Conservation (phyloP, 2,329 filamentous ascomycete species). For the Colletotrichum sp. region DNA sequence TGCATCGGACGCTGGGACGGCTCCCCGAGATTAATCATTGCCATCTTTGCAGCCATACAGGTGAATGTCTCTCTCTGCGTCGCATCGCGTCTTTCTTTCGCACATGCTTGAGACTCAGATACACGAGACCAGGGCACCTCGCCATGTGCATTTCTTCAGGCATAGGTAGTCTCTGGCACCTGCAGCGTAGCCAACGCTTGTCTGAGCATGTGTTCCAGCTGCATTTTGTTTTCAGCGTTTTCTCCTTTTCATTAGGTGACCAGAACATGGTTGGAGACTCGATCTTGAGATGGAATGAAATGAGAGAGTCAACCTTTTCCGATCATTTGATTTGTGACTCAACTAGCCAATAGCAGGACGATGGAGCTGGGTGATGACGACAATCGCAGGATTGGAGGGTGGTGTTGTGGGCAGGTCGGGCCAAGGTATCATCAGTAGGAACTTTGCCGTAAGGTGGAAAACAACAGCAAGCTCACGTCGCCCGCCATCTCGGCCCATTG, state of each 20-base stretch:
- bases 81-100: not conserved
- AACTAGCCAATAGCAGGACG: not conserved
- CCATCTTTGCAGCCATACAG: not conserved
- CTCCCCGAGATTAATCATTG: not conserved
- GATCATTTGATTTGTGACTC: not conserved
- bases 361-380: constrained; percentile 4
- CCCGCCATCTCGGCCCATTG: not conserved
- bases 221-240: not conserved
- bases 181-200: not conserved
- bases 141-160: not conserved
- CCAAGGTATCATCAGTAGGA: not conserved
- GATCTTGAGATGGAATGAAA: not conserved
- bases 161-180: not conserved
- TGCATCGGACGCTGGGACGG: not conserved
- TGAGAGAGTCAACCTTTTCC: not conserved
- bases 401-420: not conserved
- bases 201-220: constrained; percentile 4
- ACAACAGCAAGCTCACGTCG: not conserved
- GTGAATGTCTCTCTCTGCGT: not conserved
- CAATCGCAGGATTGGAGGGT: not conserved
- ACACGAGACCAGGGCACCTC: not conserved
- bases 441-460: not conserved
- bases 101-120: not conserved
- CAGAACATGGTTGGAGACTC: not conserved
- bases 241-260: not conserved